Evolutionary conservation across 441 rosid species (phyloP), one percentile per base, ranked within the genome.

Genomic region (Raphanus hybrid): DNA sequence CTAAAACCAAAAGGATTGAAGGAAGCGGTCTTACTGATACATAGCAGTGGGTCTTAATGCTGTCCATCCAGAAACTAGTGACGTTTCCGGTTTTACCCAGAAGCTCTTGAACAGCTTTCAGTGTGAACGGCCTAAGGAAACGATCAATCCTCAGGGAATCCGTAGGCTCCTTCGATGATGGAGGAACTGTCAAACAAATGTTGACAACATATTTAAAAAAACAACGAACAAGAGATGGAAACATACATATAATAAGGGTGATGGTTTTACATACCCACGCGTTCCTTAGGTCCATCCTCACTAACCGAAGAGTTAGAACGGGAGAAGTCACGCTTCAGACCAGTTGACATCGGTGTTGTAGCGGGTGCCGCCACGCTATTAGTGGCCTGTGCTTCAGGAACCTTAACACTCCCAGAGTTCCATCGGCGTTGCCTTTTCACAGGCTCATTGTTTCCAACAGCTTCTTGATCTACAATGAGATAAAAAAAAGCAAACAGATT

Each of bases 91-190:
- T 93, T 84, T 91, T 91, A 26, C 91, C 96, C 43, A 96, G 80
- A 76, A 96, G 94, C 82, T 90, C 99, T 79, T 96, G 98, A 66
- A 93, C 99, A 83, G 99, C 98, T 77, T 91, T 96, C 77, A 96
- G 83, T 10, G 99, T 96, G 70, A 95, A 95, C n/a, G 99, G 99
- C 61, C 99, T 94, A 68, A 95, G 76, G 86, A 95, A 95, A 43
- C 81, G 90, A 81, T 95, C 98, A 43, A 95, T 87, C 82, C 87
- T 87, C 55, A 95, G 94, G 54, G 99, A 89, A 75, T 86, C 86
- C 9, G 98, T 92, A 11, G 93, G 86, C 83, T 91, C 78, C 35
- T 86, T 92, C 57, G 87, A 92, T 4, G 99, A 86, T 14, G 90
- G 97, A 18, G 96, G 97, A 85, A 96, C 99, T 96, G 91, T 68